Conservation (phyloP, 2,329 filamentous ascomycete genomes). For the Gliomastix tumulicola region DNA sequence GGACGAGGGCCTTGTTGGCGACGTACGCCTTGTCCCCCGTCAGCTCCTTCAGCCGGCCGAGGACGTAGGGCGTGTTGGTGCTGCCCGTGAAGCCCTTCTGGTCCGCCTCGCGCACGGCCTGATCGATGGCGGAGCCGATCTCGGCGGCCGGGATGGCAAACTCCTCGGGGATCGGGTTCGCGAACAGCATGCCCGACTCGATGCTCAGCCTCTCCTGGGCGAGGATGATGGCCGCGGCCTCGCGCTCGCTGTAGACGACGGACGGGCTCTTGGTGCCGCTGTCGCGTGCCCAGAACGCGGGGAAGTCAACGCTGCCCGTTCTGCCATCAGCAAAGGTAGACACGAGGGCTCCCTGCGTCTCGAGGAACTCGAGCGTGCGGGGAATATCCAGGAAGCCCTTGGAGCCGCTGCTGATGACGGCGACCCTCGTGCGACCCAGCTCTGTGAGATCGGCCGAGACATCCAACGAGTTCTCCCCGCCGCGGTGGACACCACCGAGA, state of each 20-base stretch:
- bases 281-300: slow-evolving; percentile 86
- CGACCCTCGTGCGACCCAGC: slow-evolving; percentile 80
- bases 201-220: slow-evolving; percentile 69
- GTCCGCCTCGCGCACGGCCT: slow-evolving; percentile 58
- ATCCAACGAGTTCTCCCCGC: slow-evolving; percentile 81
- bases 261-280: slow-evolving; percentile 76
- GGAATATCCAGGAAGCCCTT: slow-evolving; percentile 95
- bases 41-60: slow-evolving; percentile 72
- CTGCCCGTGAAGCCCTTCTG: slow-evolving; percentile 63
- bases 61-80: slow-evolving; percentile 78
- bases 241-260: slow-evolving; percentile 64
- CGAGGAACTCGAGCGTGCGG: slow-evolving; percentile 72
- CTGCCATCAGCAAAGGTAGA: slow-evolving; percentile 85
- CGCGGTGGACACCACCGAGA: slow-evolving; percentile 88
- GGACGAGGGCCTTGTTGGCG: slow-evolving; percentile 63
- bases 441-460: slow-evolving; percentile 94
- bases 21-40: slow-evolving; percentile 63
- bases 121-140: slow-evolving; percentile 63
- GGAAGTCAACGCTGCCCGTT: slow-evolving; percentile 69
- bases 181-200: slow-evolving; percentile 76
- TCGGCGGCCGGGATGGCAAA: slow-evolving; percentile 62
- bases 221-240: slow-evolving; percentile 84
- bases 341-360: slow-evolving; percentile 71
- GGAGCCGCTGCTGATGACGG: slow-evolving; percentile 83
- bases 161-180: slow-evolving; percentile 75